Base-by-base conservation (phyloP, 176 grass and related monocot species). In the Coix lacrymajobi region DNA sequence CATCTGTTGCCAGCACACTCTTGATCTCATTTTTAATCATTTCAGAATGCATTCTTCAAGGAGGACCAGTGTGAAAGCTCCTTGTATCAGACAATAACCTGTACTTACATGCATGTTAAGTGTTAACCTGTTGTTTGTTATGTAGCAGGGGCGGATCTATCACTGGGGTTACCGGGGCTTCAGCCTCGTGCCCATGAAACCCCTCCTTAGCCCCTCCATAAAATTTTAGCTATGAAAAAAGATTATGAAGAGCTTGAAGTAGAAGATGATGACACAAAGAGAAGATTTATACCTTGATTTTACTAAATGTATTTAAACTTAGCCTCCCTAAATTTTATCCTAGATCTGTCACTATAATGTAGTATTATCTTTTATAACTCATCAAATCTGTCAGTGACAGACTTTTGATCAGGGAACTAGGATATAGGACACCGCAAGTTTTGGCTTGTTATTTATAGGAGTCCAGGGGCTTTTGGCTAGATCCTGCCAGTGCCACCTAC, bases 361-460 rank as follows among this genome's bases (percentile, higher is more conserved):
- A n/a, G n/a, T n/a, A n/a, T n/a, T 54, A 14, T 45, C 22, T 58
- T 60, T 66, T 41, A 57, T 57, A 51, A 84, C 31, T 76, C 62
- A 68, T 19, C 73, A 67, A 84, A 77, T 33, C 22, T 77, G 26
- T 69, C 62, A 84, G 48, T 25, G 49, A 69, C 9, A 12, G 30
- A 68, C 66, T 66, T 38, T 32, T 69, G 66, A 77, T 77, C 43
- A 76, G 33, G 52, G 51, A 34, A 25, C 73, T n/a, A 75, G 71
- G 45, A 74, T 52, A 73, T 52, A 73, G 41, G 34, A 54, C 34
- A 43, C 62, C 82, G 46, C 58, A 80, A 75, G 77, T 75, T 80
- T 87, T 68, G 33, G 26, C 45, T 75, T 74, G 85, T 87, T 87
- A 87, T 87, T 87, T 87, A 87, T 81, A 87, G 77, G 77, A 70